Percentiles rank a stretch among this genome's conserved stretches.
Conservation (phyloP, 768 basidiomycete species). For the Leccinum ochraceum region DNA sequence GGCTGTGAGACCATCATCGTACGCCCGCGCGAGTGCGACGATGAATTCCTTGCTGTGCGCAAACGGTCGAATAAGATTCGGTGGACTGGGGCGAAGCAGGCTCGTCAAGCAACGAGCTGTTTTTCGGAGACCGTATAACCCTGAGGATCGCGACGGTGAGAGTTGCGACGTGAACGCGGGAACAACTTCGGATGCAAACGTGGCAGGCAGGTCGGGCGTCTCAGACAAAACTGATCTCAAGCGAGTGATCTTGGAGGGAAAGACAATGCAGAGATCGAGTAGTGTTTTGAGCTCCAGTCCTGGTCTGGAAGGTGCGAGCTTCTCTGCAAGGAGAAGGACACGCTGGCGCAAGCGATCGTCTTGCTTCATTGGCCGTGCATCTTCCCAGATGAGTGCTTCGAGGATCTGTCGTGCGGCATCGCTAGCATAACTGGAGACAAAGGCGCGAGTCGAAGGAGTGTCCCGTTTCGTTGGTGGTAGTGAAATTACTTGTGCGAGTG, state of each 20-base stretch:
- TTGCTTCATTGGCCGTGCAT: constrained; percentile 27
- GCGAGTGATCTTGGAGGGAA: constrained; percentile 46
- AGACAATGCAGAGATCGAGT: constrained; percentile 63
- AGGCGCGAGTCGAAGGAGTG: constrained; percentile 44
- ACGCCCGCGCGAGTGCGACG: constrained; percentile 56
- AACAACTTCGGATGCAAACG: constrained; percentile 47
- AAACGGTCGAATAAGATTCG: constrained; percentile 52
- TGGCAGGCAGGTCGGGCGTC: constrained; percentile 34
- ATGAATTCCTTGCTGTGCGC: constrained; percentile 53
- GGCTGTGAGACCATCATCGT: constrained; percentile 56
- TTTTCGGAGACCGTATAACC: constrained; percentile 67
- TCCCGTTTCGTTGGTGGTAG: constrained; percentile 51
- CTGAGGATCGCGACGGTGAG: constrained; percentile 43
- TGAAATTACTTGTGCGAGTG: constrained; percentile 48
- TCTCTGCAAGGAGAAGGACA: constrained; percentile 58
- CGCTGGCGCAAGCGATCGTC: constrained; percentile 49
- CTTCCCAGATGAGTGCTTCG: constrained; percentile 60
- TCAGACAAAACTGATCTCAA: constrained; percentile 46
- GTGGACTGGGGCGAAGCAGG: constrained; percentile 54
- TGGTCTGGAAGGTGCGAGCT: constrained; percentile 40
- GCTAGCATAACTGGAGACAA: constrained; percentile 57
- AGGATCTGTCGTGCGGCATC: constrained; percentile 56
- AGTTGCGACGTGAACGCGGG: constrained; percentile 56
- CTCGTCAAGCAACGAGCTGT: constrained; percentile 54
- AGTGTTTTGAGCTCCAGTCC: constrained; percentile 55